Base-by-base conservation (phyloP, 1,284 basidiomycete genomes). In the Sanguinoderma infundibulare region DNA sequence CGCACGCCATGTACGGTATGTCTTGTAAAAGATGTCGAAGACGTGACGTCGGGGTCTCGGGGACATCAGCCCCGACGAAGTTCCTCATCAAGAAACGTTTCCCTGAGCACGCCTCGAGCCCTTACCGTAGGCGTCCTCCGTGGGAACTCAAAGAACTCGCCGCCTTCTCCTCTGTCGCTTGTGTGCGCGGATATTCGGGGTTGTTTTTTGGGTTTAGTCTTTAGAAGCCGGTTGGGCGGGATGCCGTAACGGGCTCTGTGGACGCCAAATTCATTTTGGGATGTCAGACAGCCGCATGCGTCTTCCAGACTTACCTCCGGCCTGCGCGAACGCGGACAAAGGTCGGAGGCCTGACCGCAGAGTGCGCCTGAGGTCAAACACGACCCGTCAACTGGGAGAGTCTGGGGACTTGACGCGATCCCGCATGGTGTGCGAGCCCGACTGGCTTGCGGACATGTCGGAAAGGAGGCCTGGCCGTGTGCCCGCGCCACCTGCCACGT, bases 401-500 rank as follows among this genome's bases (percentile, higher is more conserved):
- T 46, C 46, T 49, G 17, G 8, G 28, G 30, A 10, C 6, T n/a
- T n/a, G n/a, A n/a, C n/a, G n/a, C n/a, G n/a, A n/a, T n/a, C n/a
- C n/a, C n/a, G n/a, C n/a, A n/a, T n/a, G n/a, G 28, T 17, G n/a
- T 32, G 1, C 46, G n/a, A 20, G 28, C 26, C 30, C 26, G 46
- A 26, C 2, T 6, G n/a, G 5, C 10, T n/a, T 20, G 30, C 55
- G 52, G 47, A 57, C 20, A 54, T 61, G 51, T 62, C 64, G 64
- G 64, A 65, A 55, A 50, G 53, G 61, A 60, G 60, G 32, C 53
- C 30, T 53, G 35, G 53, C 51, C 60, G 60, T 61, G 51, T 24
- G 55, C 57, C 55, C 49, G 55, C 39, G 34, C 28, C 30, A 12
- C 9, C 46, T 26, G 22, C 35, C 35, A 30, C n/a, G n/a, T n/a